phyloP scores from a whole-genome alignment of 371 early-diverging fungal species.

The Mucor velutinosus region DNA sequence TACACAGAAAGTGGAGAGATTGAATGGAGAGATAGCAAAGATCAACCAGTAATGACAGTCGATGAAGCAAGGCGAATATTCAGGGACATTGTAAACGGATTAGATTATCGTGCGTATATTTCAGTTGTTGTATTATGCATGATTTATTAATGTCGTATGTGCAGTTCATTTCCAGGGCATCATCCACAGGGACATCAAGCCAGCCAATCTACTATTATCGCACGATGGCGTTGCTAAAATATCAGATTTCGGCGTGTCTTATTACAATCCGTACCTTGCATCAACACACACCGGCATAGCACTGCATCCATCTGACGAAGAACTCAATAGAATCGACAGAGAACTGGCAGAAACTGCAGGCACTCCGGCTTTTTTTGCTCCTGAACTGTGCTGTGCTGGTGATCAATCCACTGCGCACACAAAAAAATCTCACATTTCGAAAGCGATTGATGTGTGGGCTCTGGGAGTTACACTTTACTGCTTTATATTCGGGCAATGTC shows the following conservation, averaged over 20 bases:
- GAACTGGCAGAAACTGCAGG: constrained; percentile 96
- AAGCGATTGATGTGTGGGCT: constrained; percentile 98
- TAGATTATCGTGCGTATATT: constrained; percentile 77
- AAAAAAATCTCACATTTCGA: constrained; percentile 63
- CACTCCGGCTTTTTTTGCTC: constrained; percentile 97
- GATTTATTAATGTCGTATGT: not conserved
- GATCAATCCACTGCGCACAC: constrained; percentile 15
- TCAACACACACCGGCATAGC: constrained; percentile 14
- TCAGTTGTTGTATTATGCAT: not conserved
- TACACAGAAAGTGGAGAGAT: constrained; percentile 93
- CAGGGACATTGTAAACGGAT: constrained; percentile 87
- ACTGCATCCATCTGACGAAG: constrained; percentile 13
- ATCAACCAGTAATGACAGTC: constrained; percentile 66
- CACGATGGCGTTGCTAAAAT: constrained; percentile 85
- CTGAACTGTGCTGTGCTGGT: constrained; percentile 87
- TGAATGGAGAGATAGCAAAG: constrained; percentile 77
- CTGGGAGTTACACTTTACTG: constrained; percentile 99
- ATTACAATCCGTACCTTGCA: constrained; percentile 56
- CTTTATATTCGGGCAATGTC: constrained; percentile 93
- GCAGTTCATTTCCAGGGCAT: constrained; percentile 91
- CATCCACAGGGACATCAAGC: constrained; percentile 96
- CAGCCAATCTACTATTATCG: constrained; percentile 83
- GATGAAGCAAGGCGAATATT: constrained; percentile 80
- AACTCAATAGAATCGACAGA: constrained; percentile 53
- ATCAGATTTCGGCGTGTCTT: constrained; percentile 94